Base-by-base conservation (phyloP, 2,329 filamentous ascomycete species). In the Setomelanomma holmii region DNA sequence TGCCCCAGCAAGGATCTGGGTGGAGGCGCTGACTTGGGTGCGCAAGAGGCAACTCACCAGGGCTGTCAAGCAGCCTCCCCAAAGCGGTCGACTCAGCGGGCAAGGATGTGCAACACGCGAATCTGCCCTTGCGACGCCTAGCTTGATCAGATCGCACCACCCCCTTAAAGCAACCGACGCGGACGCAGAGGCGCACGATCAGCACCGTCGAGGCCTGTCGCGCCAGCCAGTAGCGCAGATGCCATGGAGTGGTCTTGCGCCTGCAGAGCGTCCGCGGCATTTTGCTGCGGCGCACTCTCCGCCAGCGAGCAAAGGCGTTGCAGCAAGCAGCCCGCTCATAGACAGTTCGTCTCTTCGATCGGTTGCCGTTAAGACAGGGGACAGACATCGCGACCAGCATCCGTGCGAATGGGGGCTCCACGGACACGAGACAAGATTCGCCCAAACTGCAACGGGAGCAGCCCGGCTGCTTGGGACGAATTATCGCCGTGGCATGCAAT, bases 31-130 rank as follows among this genome's bases (percentile, higher is more conserved):
- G 27, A 30, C 27, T 30, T 30, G 27, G 14, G 24, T 47, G 53
- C 51, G 55, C 56, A 51, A 44, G 54, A 52, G 58, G 55, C 52
- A 50, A 46, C 54, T 45, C 23, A 30, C 49, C 42, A 45, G 42
- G 49, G 54, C 27, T 45, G 27, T 36, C 36, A 19, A 40, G 52
- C 22, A 40, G 43, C 20, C 27, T 34, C 22, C 55, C 58, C 48
- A 56, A 60, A 60, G 55, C 49, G 55, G 49, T n/a, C 44, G 40
- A 45, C 48, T 30, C 48, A 45, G 35, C 24, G 41, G 56, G 53
- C 62, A 57, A 61, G 60, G 58, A 64, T 64, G 51, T 53, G 53
- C 61, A 56, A 38, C 59, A 62, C 55, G 59, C 61, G 53, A 49
- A 56, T 35, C 44, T 41, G 55, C 55, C 63, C 58, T 59, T 55